Percentiles rank a stretch among this genome's conserved stretches.
Conservation (phyloP, 108 stramenopile species). For the Skeletonema tropicum region DNA sequence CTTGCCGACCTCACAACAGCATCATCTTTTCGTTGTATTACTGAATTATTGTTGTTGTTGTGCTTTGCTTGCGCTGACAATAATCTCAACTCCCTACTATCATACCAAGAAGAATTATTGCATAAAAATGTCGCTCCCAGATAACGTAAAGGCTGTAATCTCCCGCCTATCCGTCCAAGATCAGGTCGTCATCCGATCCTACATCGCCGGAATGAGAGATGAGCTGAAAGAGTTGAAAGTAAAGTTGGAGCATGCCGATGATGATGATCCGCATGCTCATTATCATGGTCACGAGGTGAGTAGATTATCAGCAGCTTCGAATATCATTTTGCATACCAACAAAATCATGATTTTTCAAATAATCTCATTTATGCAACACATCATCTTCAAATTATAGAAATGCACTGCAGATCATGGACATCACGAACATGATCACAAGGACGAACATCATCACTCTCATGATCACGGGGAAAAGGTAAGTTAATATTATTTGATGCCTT, state of each 20-base stretch:
- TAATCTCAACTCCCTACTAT: too few relatives aligned
- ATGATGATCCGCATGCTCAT: constrained; percentile 37
- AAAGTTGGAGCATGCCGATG: constrained; percentile 9
- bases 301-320: not conserved
- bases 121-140: constrained; percentile 29
- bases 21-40: too few relatives aligned
- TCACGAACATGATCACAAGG: too few relatives aligned
- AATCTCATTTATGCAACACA: too few relatives aligned
- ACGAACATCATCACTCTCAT: too few relatives aligned
- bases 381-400: not conserved
- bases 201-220: constrained; percentile 47
- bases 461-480: too few relatives aligned
- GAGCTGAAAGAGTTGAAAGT: constrained; percentile 30
- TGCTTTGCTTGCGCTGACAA: too few relatives aligned
- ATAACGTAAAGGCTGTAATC: constrained; percentile 42
- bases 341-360: too few relatives aligned
- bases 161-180: constrained; percentile 37
- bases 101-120: too few relatives aligned
- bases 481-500: not conserved
- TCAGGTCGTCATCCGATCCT: constrained; percentile 41
- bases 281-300: constrained; percentile 38
- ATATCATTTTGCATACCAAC: too few relatives aligned
- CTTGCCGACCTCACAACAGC: too few relatives aligned
- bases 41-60: too few relatives aligned
- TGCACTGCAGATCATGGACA: constrained; percentile 29